Evolutionary conservation across 352 stramenopile species (phyloP), one percentile per base, ranked within the genome.

Genomic region (Globisporangium lucens): DNA sequence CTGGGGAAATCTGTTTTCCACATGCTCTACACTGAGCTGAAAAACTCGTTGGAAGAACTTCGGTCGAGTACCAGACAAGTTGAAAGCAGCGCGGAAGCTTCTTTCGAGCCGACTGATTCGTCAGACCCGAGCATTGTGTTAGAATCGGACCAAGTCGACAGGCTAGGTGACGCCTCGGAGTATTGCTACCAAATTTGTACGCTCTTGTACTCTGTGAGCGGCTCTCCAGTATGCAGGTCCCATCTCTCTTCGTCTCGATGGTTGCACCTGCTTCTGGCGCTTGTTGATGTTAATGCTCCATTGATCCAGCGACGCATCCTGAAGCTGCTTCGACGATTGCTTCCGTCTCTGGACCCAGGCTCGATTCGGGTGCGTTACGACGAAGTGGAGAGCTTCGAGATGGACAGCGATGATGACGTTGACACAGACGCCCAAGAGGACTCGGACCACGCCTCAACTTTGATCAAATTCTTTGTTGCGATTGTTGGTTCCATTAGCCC

Each of bases 161-260:
- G 74, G 12, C 53, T 83, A 15, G 72, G 73, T 41, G 88, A 94
- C 61, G 80, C 87, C 30, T 78, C 88, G 47, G 87, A 97, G 61
- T 97, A 97, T 73, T 95, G 88, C 71, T 96, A 94, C 66, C 89
- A 97, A 64, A 95, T 97, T 56, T 95, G 89, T 69, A 85, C 85
- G 13, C 68, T 97, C 4, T 61, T 97, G 17, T 95, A 94, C 65
- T 95, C 88, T 15, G 89, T 97, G 27, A 97, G 89, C 56, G 87
- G 87, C 0, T 93, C 88, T 17, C 76, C 83, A 33, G 87, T 95
- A 41, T 95, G 86, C 58, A 74, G 85, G 15, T 90, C 85, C 2
- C 89, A 95, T 38, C 66, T 97, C 47, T 97, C 89, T 55, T 93
- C 89, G 1, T 91, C 87, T 27, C 72, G 82, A 15, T 95, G 89